phyloP scores from a whole-genome alignment of 805 yeast genomes.

The Candida maris region DNA sequence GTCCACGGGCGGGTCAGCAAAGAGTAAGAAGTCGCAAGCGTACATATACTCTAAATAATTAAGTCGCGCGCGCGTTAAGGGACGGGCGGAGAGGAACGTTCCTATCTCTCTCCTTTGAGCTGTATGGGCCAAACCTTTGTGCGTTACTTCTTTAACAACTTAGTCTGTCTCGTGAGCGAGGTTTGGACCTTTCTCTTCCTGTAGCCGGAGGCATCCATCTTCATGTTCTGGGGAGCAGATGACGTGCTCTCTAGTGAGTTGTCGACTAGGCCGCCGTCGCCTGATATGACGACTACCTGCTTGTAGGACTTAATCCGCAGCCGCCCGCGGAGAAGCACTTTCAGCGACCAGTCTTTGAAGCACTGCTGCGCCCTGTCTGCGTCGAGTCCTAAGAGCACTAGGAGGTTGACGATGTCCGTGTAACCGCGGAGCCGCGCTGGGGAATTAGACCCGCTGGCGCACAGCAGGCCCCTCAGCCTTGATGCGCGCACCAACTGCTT shows the following conservation, averaged over 20 bases:
- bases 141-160: constrained; percentile 11
- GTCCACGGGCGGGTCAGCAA: not conserved
- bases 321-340: constrained; percentile 69
- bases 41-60: constrained; percentile 8
- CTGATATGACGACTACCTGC: constrained; percentile 64
- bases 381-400: constrained; percentile 69
- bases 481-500: constrained; percentile 77
- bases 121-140: too few species aligned
- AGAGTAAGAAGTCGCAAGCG: constrained; percentile 12
- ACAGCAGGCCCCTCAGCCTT: constrained; percentile 71
- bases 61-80: not conserved
- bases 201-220: constrained; percentile 15
- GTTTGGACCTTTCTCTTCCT: constrained; percentile 17
- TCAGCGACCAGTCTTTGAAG: constrained; percentile 55
- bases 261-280: constrained; percentile 34
- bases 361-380: constrained; percentile 56
- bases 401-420: constrained; percentile 63
- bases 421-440: constrained; percentile 51
- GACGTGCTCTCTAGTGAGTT: constrained; percentile 21
- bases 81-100: too few species aligned
- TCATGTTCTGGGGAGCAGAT: constrained; percentile 11
- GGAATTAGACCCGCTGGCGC: constrained; percentile 68
- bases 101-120: too few species aligned
- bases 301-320: constrained; percentile 71
- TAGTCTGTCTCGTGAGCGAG: constrained; percentile 17